phyloP scores from a whole-genome alignment of 2,329 filamentous ascomycete genomes.

The Metarhizium album region DNA sequence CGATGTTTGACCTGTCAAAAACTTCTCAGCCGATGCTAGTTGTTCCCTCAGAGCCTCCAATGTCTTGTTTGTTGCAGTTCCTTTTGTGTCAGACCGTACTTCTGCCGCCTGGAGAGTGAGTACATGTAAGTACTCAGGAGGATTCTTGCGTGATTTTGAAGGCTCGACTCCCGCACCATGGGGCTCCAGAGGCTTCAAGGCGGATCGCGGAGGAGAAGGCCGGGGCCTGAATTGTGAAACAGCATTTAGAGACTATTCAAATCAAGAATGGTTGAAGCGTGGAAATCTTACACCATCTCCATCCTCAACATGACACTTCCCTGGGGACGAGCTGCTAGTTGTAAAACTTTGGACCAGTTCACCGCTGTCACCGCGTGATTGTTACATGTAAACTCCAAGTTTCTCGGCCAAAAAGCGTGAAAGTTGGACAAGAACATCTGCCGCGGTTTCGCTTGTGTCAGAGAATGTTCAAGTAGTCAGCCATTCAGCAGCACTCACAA shows the following conservation, averaged over 20 bases:
- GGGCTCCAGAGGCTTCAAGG: background rate
- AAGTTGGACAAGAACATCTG: slow-evolving; percentile 32
- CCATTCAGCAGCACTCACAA: slow-evolving; percentile 22
- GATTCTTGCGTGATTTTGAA: background rate
- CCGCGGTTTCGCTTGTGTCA: slow-evolving; percentile 1
- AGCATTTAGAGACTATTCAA: background rate
- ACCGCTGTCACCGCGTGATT: slow-evolving; percentile 16
- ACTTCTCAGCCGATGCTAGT: slow-evolving; percentile 17
- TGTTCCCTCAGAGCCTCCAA: slow-evolving; percentile 12
- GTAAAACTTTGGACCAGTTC: slow-evolving; percentile 20
- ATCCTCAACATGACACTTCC: slow-evolving; percentile 15
- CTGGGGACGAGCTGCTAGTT: slow-evolving; percentile 13
- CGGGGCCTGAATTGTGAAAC: background rate
- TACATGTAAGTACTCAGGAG: slow-evolving; percentile 11
- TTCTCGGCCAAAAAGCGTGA: slow-evolving; percentile 29
- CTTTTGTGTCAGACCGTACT: background rate
- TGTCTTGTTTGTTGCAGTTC: background rate
- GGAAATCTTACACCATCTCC: slow-evolving; percentile 10
- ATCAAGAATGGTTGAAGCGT: background rate
- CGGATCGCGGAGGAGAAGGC: background rate
- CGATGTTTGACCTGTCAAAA: slow-evolving; percentile 15
- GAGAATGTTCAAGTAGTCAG: too few species aligned
- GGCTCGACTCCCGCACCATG: background rate
- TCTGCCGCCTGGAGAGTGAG: slow-evolving; percentile 11
- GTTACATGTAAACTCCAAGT: slow-evolving; percentile 25